Evolutionary conservation across 1,139 yeast genomes (phyloP).

Genomic region (Kodamaea plutei): DNA sequence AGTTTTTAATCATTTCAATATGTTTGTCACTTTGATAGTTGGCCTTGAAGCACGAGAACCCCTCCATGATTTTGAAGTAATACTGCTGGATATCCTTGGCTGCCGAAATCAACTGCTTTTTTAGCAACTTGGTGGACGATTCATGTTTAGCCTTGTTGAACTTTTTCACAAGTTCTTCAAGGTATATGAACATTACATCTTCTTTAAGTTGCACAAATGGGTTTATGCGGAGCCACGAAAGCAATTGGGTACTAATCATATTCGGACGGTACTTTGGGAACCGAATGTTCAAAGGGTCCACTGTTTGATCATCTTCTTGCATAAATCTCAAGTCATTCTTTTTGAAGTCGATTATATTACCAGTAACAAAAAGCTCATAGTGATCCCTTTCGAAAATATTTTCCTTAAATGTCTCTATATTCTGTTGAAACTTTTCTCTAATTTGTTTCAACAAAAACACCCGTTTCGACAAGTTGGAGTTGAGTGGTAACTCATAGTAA

Average conservation of each 20-base stretch:
- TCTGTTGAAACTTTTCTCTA: slow-evolving; percentile 2
- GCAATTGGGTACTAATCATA: slow-evolving; percentile 26
- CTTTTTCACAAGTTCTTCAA: slow-evolving; percentile 10
- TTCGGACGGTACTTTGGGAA: slow-evolving; percentile 12
- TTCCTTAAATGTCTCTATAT: neutral
- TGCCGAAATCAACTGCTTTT: slow-evolving; percentile 8
- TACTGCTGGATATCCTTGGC: slow-evolving; percentile 7
- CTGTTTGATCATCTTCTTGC: slow-evolving; percentile 7
- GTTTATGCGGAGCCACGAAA: slow-evolving; percentile 37
- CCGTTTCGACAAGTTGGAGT: slow-evolving; percentile 8
- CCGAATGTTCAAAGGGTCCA: slow-evolving; percentile 10
- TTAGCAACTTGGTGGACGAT: slow-evolving; percentile 4
- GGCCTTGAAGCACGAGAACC: slow-evolving; percentile 5
- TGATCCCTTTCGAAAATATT: slow-evolving; percentile 9
- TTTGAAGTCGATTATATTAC: slow-evolving; percentile 35
- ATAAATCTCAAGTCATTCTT: slow-evolving; percentile 34
- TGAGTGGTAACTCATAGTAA: slow-evolving; percentile 7
- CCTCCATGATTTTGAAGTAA: slow-evolving; percentile 5
- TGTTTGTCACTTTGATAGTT: slow-evolving; percentile 5
- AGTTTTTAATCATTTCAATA: slow-evolving; percentile 4
- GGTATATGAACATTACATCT: slow-evolving; percentile 14
- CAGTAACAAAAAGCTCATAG: slow-evolving; percentile 15
- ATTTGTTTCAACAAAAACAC: slow-evolving; percentile 4
- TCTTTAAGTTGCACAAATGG: slow-evolving; percentile 35
- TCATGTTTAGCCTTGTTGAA: slow-evolving; percentile 4